Conservation (phyloP, 2,329 filamentous ascomycete species). For the Paecilomyces fulvus region DNA sequence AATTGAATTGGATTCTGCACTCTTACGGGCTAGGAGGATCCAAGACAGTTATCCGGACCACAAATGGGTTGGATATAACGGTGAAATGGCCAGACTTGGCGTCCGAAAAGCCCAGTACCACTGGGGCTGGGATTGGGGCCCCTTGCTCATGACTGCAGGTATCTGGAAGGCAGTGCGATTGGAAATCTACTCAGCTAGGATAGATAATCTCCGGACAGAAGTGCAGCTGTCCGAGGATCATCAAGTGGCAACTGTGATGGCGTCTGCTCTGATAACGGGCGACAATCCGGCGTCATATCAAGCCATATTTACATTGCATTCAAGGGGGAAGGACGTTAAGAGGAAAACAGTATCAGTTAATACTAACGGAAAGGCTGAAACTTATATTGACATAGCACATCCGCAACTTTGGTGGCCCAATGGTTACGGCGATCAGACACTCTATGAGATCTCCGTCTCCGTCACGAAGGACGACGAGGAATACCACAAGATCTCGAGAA, state of each 20-base stretch:
- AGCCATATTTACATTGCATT: constrained; percentile 2
- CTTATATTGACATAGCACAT: constrained; percentile 24
- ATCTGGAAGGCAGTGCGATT: constrained; percentile 60
- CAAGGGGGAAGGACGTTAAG: constrained; percentile 20
- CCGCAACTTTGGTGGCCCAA: constrained; percentile 53
- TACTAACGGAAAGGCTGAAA: constrained; percentile 23
- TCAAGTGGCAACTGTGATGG: constrained; percentile 28
- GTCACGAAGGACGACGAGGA: constrained; percentile 29
- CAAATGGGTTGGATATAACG: constrained; percentile 40
- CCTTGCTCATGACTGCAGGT: constrained; percentile 53
- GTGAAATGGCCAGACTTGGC: constrained; percentile 37
- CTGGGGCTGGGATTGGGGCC: constrained; percentile 67
- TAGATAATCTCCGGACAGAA: constrained; percentile 51
- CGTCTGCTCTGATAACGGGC: constrained; percentile 32
- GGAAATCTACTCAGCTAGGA: constrained; percentile 46
- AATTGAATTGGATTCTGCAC: constrained; percentile 43
- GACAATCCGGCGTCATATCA: constrained; percentile 16
- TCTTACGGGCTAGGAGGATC: constrained; percentile 37
- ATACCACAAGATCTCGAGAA: constrained; percentile 39
- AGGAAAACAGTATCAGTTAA: constrained; percentile 35
- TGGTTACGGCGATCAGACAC: constrained; percentile 49
- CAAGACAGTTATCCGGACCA: constrained; percentile 36
- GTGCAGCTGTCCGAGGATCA: constrained; percentile 32
- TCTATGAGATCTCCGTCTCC: constrained; percentile 47
- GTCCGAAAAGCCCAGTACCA: constrained; percentile 62